These are phyloP conservation scores for Fusarium oligoseptatum DNA, from an alignment of 2,329 filamentous ascomycete genomes.

Conservation along the genomic window DNA sequence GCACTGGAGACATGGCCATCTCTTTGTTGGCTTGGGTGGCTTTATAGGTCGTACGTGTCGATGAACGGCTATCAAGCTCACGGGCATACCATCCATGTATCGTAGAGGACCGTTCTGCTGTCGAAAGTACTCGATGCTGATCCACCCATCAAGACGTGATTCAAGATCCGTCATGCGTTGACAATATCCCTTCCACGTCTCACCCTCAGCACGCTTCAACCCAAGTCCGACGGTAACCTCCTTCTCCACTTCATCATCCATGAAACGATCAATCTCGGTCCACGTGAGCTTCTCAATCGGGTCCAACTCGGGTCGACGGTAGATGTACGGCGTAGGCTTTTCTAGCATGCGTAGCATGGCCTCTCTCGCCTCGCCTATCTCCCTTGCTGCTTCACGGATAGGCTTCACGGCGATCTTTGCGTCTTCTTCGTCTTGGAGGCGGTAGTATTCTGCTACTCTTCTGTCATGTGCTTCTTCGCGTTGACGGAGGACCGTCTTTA, in stretches of 20 bases:
- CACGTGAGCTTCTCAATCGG: not conserved
- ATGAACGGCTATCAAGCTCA: slow-evolving; percentile 29
- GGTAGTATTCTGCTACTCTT: slow-evolving; percentile 4
- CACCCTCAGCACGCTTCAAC: slow-evolving; percentile 7
- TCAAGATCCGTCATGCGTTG: slow-evolving; percentile 31
- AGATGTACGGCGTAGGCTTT: not conserved
- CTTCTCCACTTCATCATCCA: slow-evolving; percentile 18
- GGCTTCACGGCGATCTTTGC: not conserved
- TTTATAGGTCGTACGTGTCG: slow-evolving; percentile 30
- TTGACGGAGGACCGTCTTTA: not conserved
- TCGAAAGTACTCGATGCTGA: slow-evolving; percentile 9
- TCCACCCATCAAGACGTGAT: slow-evolving; percentile 18
- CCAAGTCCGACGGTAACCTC: slow-evolving; percentile 8
- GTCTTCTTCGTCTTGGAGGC: not conserved
- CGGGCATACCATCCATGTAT: slow-evolving; percentile 49
- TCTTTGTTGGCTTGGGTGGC: not conserved
- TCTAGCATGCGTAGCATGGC: not conserved
- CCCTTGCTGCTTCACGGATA: not conserved
- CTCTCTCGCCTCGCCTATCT: not conserved
- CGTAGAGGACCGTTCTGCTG: slow-evolving; percentile 18
- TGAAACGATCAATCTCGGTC: slow-evolving; percentile 22
- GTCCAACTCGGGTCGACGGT: not conserved
- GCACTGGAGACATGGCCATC: slow-evolving; percentile 44
- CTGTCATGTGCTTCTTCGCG: not conserved
- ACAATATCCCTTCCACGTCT: slow-evolving; percentile 14